phyloP scores from a whole-genome alignment of 331 rosid species.

The Quercus lobata region DNA sequence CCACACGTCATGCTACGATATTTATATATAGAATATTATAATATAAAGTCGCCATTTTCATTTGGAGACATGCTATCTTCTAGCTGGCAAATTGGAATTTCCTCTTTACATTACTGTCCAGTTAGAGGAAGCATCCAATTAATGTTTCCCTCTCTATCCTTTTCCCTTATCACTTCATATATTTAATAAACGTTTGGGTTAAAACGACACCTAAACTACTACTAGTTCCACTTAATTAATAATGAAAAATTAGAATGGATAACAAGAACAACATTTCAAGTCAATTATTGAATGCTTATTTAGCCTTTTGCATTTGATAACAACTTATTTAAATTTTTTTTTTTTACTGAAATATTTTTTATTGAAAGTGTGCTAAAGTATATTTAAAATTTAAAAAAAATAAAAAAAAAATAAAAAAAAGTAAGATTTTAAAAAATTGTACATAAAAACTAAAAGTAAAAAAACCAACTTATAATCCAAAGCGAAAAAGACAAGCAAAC shows the following conservation, averaged over 20 bases:
- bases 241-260: neutral
- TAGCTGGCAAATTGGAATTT: conserved; percentile 28
- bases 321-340: rapidly evolving
- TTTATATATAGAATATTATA: neutral
- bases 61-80: neutral
- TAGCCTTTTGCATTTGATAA: no score
- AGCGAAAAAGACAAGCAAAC: no score
- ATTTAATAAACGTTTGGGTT: neutral
- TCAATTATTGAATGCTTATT: no score
- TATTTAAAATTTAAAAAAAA: no score
- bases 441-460: no score
- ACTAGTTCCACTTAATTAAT: neutral
- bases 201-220: conserved; percentile 20
- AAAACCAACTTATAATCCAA: no score
- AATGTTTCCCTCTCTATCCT: neutral
- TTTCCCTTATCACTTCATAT: neutral
- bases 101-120: conserved; percentile 2
- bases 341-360: no score
- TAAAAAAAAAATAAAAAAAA: no score
- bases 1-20: neutral
- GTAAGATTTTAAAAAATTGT: no score
- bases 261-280: no score
- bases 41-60: neutral
- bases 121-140: conserved; percentile 15
- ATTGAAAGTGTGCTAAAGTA: rapidly evolving